These are phyloP conservation scores for Leptomonas seymouri DNA, from an alignment of 208 protist genomes.

Conservation along the genomic window DNA sequence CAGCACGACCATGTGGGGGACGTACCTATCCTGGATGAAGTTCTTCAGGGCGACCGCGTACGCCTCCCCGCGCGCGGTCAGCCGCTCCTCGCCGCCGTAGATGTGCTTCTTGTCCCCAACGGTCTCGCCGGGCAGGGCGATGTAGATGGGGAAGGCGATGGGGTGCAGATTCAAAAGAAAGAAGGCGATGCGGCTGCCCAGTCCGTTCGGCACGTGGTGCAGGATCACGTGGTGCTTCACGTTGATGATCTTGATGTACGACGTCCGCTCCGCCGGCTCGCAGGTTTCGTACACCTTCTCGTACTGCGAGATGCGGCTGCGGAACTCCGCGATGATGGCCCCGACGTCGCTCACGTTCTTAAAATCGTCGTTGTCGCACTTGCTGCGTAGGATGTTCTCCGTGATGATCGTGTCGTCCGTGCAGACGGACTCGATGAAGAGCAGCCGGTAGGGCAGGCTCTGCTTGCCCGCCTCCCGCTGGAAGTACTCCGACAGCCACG, in stretches of 20 bases:
- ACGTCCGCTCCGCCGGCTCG: conserved; percentile 53
- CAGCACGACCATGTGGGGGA: conserved; percentile 84
- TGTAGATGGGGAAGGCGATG: conserved; percentile 84
- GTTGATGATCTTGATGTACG: conserved; percentile 91
- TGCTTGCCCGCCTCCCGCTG: conserved; percentile 36
- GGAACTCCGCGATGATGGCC: conserved; percentile 81
- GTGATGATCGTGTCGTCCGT: conserved; percentile 88
- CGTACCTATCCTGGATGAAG: conserved; percentile 86
- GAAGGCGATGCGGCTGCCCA: conserved; percentile 85
- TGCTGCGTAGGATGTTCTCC: conserved; percentile 89
- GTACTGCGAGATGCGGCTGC: conserved; percentile 82
- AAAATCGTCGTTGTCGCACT: conserved; percentile 93
- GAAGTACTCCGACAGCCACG: conserved; percentile 72
- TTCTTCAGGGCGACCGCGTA: conserved; percentile 68
- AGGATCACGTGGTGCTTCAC: conserved; percentile 89
- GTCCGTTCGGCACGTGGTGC: conserved; percentile 66
- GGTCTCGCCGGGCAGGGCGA: conserved; percentile 85
- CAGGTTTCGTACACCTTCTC: conserved; percentile 91
- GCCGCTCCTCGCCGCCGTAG: conserved; percentile 79
- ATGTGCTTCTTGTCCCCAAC: conserved; percentile 58
- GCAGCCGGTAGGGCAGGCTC: conserved; percentile 62
- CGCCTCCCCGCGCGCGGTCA: conserved; percentile 64
- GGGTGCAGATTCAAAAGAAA: conserved; percentile 91
- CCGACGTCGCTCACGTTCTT: conserved; percentile 77
- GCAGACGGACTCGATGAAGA: conserved; percentile 94